These are phyloP conservation scores for Grosmannia serpens DNA, from an alignment of 2,329 filamentous ascomycete species.

Conservation along the genomic window DNA sequence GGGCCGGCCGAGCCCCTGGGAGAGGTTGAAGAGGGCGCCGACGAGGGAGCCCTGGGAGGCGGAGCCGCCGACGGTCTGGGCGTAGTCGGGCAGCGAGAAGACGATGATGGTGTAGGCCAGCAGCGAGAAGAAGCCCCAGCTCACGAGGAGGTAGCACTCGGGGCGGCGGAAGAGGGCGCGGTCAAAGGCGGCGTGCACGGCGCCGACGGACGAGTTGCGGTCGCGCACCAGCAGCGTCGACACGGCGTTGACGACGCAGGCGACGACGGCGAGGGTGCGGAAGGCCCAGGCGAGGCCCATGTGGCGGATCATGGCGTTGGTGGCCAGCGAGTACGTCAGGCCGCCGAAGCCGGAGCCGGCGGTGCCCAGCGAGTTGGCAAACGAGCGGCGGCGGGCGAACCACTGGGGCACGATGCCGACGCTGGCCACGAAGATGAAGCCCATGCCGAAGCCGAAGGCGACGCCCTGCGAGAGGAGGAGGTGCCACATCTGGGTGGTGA, in stretches of 20 bases:
- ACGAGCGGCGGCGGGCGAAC: slow-evolving; percentile 56
- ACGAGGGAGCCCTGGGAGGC: slow-evolving; percentile 58
- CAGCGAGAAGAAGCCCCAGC: slow-evolving; percentile 60
- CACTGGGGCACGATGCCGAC: slow-evolving; percentile 62
- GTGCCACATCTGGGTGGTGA: slow-evolving; percentile 59
- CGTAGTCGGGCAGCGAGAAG: slow-evolving; percentile 66
- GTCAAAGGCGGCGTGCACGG: slow-evolving; percentile 57
- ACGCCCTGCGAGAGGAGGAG: slow-evolving; percentile 65
- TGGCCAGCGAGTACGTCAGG: slow-evolving; percentile 53
- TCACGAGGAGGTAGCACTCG: slow-evolving; percentile 54
- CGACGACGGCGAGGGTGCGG: slow-evolving; percentile 50
- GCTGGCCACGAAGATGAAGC: slow-evolving; percentile 60
- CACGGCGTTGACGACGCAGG: slow-evolving; percentile 50
- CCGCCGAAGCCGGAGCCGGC: slow-evolving; percentile 69
- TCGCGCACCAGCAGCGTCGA: slow-evolving; percentile 56
- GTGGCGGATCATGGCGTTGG: slow-evolving; percentile 55
- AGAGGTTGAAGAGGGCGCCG: slow-evolving; percentile 61
- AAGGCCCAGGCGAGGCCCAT: slow-evolving; percentile 58
- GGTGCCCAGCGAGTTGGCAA: slow-evolving; percentile 58
- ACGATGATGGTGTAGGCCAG: slow-evolving; percentile 66
- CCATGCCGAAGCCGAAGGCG: slow-evolving; percentile 68
- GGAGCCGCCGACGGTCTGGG: slow-evolving; percentile 53
- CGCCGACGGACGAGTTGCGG: slow-evolving; percentile 58
- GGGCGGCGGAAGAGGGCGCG: slow-evolving; percentile 44
- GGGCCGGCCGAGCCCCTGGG: slow-evolving; percentile 56